Evolutionary conservation across 83 land plant genomes (phyloP), one percentile per base, ranked within the genome.

Genomic region (Diphasiastrum complanatum): DNA sequence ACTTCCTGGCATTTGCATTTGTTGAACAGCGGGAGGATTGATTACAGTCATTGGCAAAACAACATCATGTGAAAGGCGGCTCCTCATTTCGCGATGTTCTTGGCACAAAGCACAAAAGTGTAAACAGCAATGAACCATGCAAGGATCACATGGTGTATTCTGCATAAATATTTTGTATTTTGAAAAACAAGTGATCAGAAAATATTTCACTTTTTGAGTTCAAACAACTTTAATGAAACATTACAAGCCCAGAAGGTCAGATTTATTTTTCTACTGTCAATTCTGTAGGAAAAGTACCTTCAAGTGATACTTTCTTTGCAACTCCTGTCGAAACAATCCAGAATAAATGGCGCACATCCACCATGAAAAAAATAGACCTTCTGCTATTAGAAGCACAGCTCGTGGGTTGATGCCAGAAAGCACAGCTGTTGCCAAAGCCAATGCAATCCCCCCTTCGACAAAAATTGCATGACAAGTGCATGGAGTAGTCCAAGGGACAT

Each of bases 311-410:
- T 92, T 92, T 62, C 64, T 88, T 65, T 92, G 95, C 27, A 92
- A 65, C 20, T 77, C 71, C 45, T 92, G 88, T 41, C 96, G 80
- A 34, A 72, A 73, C 23, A 85, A 67, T 33, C 98, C 96, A 31
- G 91, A 83, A 63, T 92, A 92, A 20, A 91, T 85, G 60, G 87
- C 90, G 69, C 95, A 91, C 85, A 91, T 85, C 97, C 97, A 91
- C 97, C 97, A 91, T 14, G 82, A 61, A 71, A 91, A 91, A 4
- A 87, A 34, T 40, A 87, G 47, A 5, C 95, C 85, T 68, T 91
- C 97, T 30, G 79, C 86, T 14, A 91, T 67, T 28, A 87, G 73
- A 63, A 85, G 81, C 12, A 79, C 60, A 4, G 87, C 75, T 32
- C 63, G 63, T 28, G 97, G 97, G 51, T 85, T 80, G 22, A 87